A percentile compares a stretch with the other conserved stretches of the same genome.
These are phyloP conservation scores for Penicillium sp. DNA, from an alignment of 2,329 filamentous ascomycete genomes.

Conservation along the genomic window DNA sequence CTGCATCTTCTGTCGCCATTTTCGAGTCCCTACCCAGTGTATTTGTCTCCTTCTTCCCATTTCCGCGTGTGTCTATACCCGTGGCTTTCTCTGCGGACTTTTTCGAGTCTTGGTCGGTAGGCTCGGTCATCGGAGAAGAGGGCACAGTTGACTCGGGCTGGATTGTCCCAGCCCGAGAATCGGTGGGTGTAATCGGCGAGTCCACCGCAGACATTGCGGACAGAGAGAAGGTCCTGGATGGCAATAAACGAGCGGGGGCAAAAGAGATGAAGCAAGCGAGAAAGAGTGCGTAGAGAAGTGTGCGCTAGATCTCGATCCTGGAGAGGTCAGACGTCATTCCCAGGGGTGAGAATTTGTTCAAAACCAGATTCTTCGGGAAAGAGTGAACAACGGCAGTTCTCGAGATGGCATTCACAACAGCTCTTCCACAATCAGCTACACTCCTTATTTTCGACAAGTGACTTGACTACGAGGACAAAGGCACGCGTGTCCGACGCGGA, in stretches of 20 bases:
- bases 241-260: background rate
- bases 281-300: background rate
- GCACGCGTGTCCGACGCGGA: constrained; percentile 26
- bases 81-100: constrained; percentile 8
- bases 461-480: background rate
- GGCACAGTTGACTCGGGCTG: constrained; percentile 34
- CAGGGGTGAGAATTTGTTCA: constrained; percentile 11
- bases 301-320: constrained; percentile 6
- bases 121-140: constrained; percentile 32
- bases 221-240: background rate
- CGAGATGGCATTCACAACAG: background rate
- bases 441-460: background rate
- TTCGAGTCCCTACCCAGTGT: background rate
- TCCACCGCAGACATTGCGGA: constrained; percentile 30
- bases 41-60: background rate
- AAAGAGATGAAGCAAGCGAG: background rate
- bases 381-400: background rate
- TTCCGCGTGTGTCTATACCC: constrained; percentile 17
- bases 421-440: background rate
- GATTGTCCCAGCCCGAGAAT: constrained; percentile 27
- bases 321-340: constrained; percentile 15
- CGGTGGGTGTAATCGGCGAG: constrained; percentile 30
- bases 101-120: constrained; percentile 18
- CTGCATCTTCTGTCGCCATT: constrained; percentile 23
- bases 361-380: constrained; percentile 7